A percentile compares a stretch with the other conserved stretches of the same genome.
These are phyloP conservation scores for Helminthosporium solani DNA, from an alignment of 2,329 filamentous ascomycete species.

Conservation along the genomic window DNA sequence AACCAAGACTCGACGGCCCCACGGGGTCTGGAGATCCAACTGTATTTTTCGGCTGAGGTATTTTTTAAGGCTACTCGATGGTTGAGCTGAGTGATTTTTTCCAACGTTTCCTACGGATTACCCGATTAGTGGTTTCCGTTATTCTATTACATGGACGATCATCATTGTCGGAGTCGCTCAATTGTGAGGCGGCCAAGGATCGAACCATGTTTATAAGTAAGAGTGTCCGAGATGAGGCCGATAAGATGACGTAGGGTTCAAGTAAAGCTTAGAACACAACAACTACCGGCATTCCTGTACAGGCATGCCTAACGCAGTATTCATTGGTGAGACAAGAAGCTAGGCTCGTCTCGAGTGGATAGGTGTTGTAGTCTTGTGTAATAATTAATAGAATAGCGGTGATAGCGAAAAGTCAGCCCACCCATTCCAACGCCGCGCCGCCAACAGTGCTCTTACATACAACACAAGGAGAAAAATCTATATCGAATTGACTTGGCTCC, in stretches of 20 bases:
- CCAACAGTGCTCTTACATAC: no score
- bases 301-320: neutral
- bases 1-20: conserved; percentile 1
- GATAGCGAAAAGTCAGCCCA: no score
- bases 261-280: neutral
- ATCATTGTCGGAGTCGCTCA: neutral
- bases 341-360: neutral
- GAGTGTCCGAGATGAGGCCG: neutral
- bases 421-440: no score
- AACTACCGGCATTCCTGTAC: neutral
- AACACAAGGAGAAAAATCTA: no score
- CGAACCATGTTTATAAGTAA: neutral
- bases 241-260: neutral
- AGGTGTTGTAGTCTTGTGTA: neutral
- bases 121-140: neutral
- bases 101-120: neutral
- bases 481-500: no score
- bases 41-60: neutral
- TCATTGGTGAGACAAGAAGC: neutral
- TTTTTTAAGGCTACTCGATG: neutral
- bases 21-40: conserved; percentile 5
- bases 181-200: neutral
- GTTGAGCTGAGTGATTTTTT: no score
- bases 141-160: neutral
- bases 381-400: no score